Percentiles rank a stretch among this genome's conserved stretches.
phyloP scores from a whole-genome alignment of 2,329 filamentous ascomycete species.

The Ophiocordyceps robertsii region DNA sequence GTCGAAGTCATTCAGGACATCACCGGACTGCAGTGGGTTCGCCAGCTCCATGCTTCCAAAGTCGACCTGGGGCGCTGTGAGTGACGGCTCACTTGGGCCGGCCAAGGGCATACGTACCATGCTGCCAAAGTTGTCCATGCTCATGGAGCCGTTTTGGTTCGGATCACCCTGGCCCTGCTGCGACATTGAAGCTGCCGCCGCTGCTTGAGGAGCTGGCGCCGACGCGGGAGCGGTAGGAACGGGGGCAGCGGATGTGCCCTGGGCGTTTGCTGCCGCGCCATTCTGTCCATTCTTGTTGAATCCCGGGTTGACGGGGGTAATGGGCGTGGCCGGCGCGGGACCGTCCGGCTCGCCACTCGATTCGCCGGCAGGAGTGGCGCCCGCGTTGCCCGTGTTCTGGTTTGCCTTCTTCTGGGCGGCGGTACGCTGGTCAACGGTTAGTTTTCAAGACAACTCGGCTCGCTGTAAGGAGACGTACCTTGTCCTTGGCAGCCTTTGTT shows the following conservation, averaged over 20 bases:
- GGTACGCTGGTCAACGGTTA: conserved; percentile 25
- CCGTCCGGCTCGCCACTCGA: conserved; percentile 41
- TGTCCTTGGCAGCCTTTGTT: conserved; percentile 47
- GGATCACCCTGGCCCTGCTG: conserved; percentile 32
- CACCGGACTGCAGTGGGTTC: conserved; percentile 36
- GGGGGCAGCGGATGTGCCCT: conserved; percentile 8
- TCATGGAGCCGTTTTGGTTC: conserved; percentile 28
- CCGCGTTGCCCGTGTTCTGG: conserved; percentile 32
- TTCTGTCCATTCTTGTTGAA: conserved; percentile 26
- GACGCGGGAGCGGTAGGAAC: conserved; percentile 17
- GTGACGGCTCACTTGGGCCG: background rate
- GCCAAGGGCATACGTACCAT: conserved; percentile 25
- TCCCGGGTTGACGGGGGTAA: conserved; percentile 41
- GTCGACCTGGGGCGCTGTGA: conserved; percentile 20
- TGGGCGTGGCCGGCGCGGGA: conserved; percentile 49
- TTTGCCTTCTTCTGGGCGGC: conserved; percentile 51
- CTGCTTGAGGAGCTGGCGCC: conserved; percentile 20
- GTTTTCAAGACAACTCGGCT: background rate
- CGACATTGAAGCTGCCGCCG: conserved; percentile 25
- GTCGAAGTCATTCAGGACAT: conserved; percentile 54
- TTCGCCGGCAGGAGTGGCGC: conserved; percentile 45
- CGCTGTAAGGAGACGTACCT: conserved; percentile 37
- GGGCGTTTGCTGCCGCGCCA: conserved; percentile 14
- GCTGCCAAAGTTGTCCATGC: conserved; percentile 27
- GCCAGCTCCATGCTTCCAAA: conserved; percentile 40